Percentiles rank a stretch among this genome's conserved stretches.
These are phyloP conservation scores for Globisporangium canariense DNA, from an alignment of 352 stramenopile species.

Conservation along the genomic window DNA sequence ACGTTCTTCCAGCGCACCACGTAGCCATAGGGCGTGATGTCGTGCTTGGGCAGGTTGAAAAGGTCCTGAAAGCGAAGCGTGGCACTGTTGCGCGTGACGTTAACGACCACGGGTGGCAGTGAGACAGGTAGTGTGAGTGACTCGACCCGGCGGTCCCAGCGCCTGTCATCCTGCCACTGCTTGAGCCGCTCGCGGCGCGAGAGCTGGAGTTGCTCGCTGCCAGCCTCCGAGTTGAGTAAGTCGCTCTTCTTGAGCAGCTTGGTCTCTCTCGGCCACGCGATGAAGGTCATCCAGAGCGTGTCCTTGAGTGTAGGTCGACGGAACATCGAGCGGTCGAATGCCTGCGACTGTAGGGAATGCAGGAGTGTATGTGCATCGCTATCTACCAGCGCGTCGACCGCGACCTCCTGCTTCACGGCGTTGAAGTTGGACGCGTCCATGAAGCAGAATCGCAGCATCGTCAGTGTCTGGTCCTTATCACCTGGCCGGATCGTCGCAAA, in stretches of 20 bases:
- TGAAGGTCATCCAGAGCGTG: constrained; percentile 43
- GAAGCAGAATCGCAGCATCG: constrained; percentile 68
- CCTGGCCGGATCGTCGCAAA: constrained; percentile 22
- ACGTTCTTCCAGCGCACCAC: constrained; percentile 51
- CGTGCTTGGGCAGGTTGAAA: constrained; percentile 53
- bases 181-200: constrained; percentile 75
- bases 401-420: constrained; percentile 47
- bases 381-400: constrained; percentile 45
- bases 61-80: constrained; percentile 75
- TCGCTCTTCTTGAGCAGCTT: constrained; percentile 33
- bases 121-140: constrained; percentile 68
- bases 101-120: constrained; percentile 54
- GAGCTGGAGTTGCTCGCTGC: constrained; percentile 23
- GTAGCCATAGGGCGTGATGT: constrained; percentile 69
- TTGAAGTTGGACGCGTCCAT: constrained; percentile 80
- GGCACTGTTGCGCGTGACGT: constrained; percentile 44
- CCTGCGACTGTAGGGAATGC: constrained; percentile 37
- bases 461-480: constrained; percentile 3
- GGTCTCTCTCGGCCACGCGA: constrained; percentile 61
- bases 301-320: constrained; percentile 35
- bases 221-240: constrained; percentile 17
- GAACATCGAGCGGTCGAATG: constrained; percentile 59
- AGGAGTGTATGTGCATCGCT: constrained; percentile 30
- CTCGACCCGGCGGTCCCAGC: constrained; percentile 62
- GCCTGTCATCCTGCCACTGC: constrained; percentile 74